Base-by-base conservation (phyloP, 2,329 filamentous ascomycete species). In the Penicillium sp. region DNA sequence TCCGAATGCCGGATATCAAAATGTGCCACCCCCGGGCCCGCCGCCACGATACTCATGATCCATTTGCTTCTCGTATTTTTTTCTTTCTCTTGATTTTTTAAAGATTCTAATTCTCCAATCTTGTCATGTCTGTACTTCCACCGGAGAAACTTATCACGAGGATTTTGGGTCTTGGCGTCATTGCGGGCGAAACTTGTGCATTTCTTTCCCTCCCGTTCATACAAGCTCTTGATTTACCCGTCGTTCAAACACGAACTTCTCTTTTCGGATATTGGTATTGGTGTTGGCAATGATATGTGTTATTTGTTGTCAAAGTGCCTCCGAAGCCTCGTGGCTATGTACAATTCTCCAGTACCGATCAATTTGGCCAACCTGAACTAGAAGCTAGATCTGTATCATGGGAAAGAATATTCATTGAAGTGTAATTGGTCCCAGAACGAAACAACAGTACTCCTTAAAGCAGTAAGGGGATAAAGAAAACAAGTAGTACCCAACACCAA, bases 1-100 rank as follows among this genome's bases (percentile, higher is more conserved):
- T 66, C 62, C 67, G 9, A 53, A 62, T 41, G 42, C 24, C 38
- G 62, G 62, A 11, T 68, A 70, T 54, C 64, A 60, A 9, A 67
- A 67, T 43, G 54, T 67, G 7, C 66, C 62, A 10, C 63, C 68
- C 3, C 27, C 56, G 50, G 51, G 51, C 0, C 18, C 40, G 3
- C 29, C 55, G 6, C 57, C 58, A 52, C 67, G 64, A 40, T 71
- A 69, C 55, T 62, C 60, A 29, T 71, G 57, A 65, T 57, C 55
- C 10, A 44, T 18, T 31, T 41, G 21, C 2, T 39, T 47, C 47
- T 54, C 8, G 21, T 56, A 36, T 42, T 24, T 39, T 50, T 39
- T 41, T 52, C 8, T 47, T 53, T 45, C 31, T 8, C 24, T 24
- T 41, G 51, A 41, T 41, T 52, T 52, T 47, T 53, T 47, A 34